Conservation (phyloP, 176 grass and related monocot genomes). For the Ampelocalamus luodianensis region DNA sequence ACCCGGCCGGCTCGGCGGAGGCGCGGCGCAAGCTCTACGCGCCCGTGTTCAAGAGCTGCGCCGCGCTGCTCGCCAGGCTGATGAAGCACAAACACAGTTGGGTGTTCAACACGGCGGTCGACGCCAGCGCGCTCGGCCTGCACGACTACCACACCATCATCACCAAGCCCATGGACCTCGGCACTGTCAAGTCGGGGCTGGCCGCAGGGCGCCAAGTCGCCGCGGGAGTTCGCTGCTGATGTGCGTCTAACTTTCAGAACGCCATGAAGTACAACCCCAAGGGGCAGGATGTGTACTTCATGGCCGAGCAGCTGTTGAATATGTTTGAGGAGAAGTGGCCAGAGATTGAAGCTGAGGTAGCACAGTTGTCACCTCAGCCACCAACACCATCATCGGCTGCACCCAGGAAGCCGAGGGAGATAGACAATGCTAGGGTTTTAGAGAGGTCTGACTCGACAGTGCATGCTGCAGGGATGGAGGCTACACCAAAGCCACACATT, state of each 20-base stretch:
- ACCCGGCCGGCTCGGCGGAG: conserved; percentile 42
- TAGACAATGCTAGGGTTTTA: conserved; percentile 56
- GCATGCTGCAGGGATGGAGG: conserved; percentile 48
- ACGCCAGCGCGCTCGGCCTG: conserved; percentile 72
- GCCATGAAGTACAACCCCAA: conserved; percentile 89
- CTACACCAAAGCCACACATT: conserved; percentile 52
- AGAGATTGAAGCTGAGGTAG: conserved; percentile 64
- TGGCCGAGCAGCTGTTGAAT: conserved; percentile 70
- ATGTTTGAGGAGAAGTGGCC: conserved; percentile 72
- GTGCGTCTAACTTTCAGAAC: conserved; percentile 81
- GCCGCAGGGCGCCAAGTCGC: conserved; percentile 54
- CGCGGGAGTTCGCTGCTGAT: conserved; percentile 63
- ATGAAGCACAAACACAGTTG: conserved; percentile 82
- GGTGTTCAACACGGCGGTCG: conserved; percentile 90
- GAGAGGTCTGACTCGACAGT: conserved; percentile 78
- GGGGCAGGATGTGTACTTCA: conserved; percentile 72
- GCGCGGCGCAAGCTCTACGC: conserved; percentile 63
- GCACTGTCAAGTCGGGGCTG: conserved; percentile 72
- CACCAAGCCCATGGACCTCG: conserved; percentile 83
- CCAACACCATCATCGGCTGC: conserved; percentile 50
- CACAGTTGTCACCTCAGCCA: conserved; percentile 55
- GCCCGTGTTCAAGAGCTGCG: conserved; percentile 66
- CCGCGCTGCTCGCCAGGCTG: conserved; percentile 59
- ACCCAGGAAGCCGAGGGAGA: conserved; percentile 58
- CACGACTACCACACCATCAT: conserved; percentile 88